Evolutionary conservation across 805 yeast genomes (phyloP).

Genomic region (Candida hungchunana): DNA sequence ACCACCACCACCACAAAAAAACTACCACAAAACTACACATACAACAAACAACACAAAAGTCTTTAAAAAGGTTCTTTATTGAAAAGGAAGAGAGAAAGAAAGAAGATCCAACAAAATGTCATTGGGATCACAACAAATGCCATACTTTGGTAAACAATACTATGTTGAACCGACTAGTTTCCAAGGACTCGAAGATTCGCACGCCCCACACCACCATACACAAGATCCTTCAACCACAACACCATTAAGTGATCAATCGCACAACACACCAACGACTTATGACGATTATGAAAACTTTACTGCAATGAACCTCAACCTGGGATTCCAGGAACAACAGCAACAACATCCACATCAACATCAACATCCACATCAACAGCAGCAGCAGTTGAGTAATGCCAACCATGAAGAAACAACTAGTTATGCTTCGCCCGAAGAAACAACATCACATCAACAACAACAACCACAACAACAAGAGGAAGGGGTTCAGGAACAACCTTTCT

Average conservation of each 20-base stretch:
- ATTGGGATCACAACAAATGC: constrained; percentile 21
- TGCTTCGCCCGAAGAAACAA: too few relatives aligned
- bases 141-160: constrained; percentile 18
- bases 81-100: too few relatives aligned
- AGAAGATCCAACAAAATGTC: too few relatives aligned
- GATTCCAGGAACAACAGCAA: constrained; percentile 10
- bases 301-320: constrained; percentile 17
- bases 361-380: constrained; percentile 4
- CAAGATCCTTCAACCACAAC: constrained; percentile 2
- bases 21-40: too few relatives aligned
- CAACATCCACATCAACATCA: constrained; percentile 1
- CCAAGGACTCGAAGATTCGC: constrained; percentile 14
- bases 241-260: constrained; percentile 5
- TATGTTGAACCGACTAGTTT: constrained; percentile 23
- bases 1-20: too few relatives aligned
- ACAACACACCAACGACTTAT: constrained; percentile 5
- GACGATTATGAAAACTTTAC: constrained; percentile 22
- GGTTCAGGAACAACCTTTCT: constrained; percentile 85
- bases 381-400: not conserved
- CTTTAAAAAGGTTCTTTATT: too few relatives aligned
- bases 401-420: too few relatives aligned
- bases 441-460: not conserved
- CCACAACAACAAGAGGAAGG: constrained; percentile 1
- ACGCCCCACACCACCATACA: constrained; percentile 2
- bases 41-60: too few relatives aligned